Evolutionary conservation across 768 basidiomycete species (phyloP).

Genomic region (Chiua virens): DNA sequence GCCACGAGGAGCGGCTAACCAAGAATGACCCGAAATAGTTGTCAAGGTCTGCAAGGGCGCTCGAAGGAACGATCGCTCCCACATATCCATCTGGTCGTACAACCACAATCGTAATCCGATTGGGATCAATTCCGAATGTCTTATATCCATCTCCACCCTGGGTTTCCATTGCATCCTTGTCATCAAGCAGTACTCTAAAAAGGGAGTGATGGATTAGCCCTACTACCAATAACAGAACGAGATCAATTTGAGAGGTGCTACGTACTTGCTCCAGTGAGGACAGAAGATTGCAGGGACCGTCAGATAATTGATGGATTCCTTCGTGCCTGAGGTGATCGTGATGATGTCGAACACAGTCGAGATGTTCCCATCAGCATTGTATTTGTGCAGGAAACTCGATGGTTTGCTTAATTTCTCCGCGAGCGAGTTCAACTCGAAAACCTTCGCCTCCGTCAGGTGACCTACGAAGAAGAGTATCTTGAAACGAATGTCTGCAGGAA

Average conservation of each 20-base stretch:
- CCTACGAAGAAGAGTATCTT: slow-evolving; percentile 39
- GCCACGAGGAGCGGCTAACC: neutral
- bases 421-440: slow-evolving; percentile 21
- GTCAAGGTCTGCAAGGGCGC: slow-evolving; percentile 35
- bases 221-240: neutral
- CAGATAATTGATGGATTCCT: slow-evolving; percentile 35
- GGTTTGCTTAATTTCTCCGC: slow-evolving; percentile 28
- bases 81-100: slow-evolving; percentile 44
- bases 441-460: slow-evolving; percentile 19
- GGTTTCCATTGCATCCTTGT: slow-evolving; percentile 30
- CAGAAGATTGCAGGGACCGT: slow-evolving; percentile 35
- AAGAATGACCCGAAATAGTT: slow-evolving; percentile 50
- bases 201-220: neutral
- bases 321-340: slow-evolving; percentile 29
- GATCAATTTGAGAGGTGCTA: slow-evolving; percentile 10
- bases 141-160: slow-evolving; percentile 36
- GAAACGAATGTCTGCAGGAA: slow-evolving; percentile 40
- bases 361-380: slow-evolving; percentile 15
- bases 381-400: slow-evolving; percentile 31
- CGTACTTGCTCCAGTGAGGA: slow-evolving; percentile 44
- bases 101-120: slow-evolving; percentile 34
- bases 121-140: slow-evolving; percentile 32
- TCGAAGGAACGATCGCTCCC: slow-evolving; percentile 34
- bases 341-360: slow-evolving; percentile 33
- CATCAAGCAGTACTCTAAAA: slow-evolving; percentile 37